These are phyloP conservation scores for Sapria himalayana DNA, from an alignment of 345 rosid genomes.

Conservation along the genomic window DNA sequence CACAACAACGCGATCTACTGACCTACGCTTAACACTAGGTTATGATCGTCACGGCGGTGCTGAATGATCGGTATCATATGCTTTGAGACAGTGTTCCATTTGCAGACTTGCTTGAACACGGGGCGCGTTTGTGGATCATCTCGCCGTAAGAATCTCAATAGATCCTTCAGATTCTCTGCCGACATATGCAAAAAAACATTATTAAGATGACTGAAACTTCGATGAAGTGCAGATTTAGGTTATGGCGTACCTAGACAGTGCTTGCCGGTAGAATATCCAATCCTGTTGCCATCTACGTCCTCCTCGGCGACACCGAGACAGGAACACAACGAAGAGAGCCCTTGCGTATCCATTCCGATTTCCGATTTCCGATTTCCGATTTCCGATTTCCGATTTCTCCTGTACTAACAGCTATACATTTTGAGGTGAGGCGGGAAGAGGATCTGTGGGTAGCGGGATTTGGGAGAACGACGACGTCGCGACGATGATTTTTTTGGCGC, in stretches of 20 bases:
- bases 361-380: too few relatives aligned
- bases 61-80: slow-evolving; percentile 74
- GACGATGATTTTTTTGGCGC: too few relatives aligned
- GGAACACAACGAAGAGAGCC: slow-evolving; percentile 44
- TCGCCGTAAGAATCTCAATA: slow-evolving; percentile 61
- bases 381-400: too few relatives aligned
- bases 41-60: slow-evolving; percentile 36
- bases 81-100: slow-evolving; percentile 62
- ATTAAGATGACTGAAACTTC: neutral
- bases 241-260: slow-evolving; percentile 31
- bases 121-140: slow-evolving; percentile 68
- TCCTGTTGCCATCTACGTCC: slow-evolving; percentile 25
- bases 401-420: too few relatives aligned
- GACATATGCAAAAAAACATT: neutral
- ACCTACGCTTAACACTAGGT: slow-evolving; percentile 66
- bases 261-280: slow-evolving; percentile 38
- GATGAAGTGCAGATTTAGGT: neutral
- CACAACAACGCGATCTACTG: neutral
- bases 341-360: slow-evolving; percentile 31
- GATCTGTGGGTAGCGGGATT: neutral
- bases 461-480: neutral
- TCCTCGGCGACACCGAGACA: slow-evolving; percentile 41
- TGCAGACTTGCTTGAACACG: slow-evolving; percentile 79
- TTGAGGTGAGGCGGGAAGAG: neutral
- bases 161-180: slow-evolving; percentile 55